These are phyloP conservation scores for Ogataea ramenticola DNA, from an alignment of 805 yeast species.

Conservation along the genomic window DNA sequence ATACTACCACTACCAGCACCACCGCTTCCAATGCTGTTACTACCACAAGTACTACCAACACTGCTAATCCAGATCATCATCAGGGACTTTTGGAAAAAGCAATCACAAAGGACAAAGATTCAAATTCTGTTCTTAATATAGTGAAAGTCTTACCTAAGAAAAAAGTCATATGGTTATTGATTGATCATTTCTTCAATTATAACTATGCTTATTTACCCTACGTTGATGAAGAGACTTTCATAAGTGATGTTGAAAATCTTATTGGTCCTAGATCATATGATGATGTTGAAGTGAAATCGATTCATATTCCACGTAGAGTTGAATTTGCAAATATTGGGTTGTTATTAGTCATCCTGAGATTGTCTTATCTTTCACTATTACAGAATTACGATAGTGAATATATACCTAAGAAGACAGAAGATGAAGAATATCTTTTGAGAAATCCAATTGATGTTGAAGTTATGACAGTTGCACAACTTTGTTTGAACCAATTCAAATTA, in stretches of 20 bases:
- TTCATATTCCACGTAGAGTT: slow-evolving; percentile 33
- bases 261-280: slow-evolving; percentile 29
- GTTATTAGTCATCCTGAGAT: slow-evolving; percentile 35
- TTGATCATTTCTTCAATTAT: slow-evolving; percentile 36
- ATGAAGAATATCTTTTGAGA: slow-evolving; percentile 30
- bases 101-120: slow-evolving; percentile 7
- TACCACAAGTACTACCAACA: too few species aligned
- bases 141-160: slow-evolving; percentile 32
- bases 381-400: slow-evolving; percentile 18
- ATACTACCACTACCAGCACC: too few species aligned
- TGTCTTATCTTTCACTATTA: slow-evolving; percentile 35
- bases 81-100: not conserved
- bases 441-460: slow-evolving; percentile 40
- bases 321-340: slow-evolving; percentile 44
- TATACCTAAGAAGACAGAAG: slow-evolving; percentile 21
- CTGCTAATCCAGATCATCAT: not conserved
- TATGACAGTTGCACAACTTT: slow-evolving; percentile 43
- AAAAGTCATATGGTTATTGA: slow-evolving; percentile 36
- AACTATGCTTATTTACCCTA: slow-evolving; percentile 43
- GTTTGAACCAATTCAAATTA: slow-evolving; percentile 48
- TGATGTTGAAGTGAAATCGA: slow-evolving; percentile 23
- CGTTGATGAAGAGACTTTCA: slow-evolving; percentile 31
- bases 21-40: too few species aligned
- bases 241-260: slow-evolving; percentile 26
- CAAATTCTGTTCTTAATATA: slow-evolving; percentile 1